These are phyloP conservation scores for Pseudozyma pruni DNA, from an alignment of 1,284 basidiomycete genomes.

Conservation along the genomic window DNA sequence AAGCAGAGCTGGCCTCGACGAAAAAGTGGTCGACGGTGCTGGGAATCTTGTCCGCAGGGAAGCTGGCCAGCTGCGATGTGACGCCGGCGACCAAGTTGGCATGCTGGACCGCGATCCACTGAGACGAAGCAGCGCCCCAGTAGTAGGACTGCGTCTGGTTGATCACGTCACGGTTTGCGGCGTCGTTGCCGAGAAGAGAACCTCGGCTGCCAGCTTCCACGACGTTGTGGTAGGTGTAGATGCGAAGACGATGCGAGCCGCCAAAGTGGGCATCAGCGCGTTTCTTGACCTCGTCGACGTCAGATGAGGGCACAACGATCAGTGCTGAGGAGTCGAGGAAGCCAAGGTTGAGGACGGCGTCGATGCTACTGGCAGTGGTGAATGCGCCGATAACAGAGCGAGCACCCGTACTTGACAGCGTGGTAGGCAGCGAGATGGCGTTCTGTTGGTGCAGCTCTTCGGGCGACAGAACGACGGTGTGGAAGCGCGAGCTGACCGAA, in stretches of 20 bases:
- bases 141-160: constrained; percentile 49
- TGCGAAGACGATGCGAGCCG: constrained; percentile 37
- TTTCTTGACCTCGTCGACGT: constrained; percentile 24
- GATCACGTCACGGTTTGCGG: constrained; percentile 18
- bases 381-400: constrained; percentile 37
- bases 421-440: constrained; percentile 18
- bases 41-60: constrained; percentile 61
- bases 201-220: constrained; percentile 34
- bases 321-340: constrained; percentile 44
- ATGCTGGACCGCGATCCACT: constrained; percentile 54
- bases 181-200: constrained; percentile 13
- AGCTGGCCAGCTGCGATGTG: constrained; percentile 56
- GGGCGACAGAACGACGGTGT: constrained; percentile 41
- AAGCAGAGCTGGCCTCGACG: constrained; percentile 28
- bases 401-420: constrained; percentile 22
- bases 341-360: constrained; percentile 23
- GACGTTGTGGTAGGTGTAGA: constrained; percentile 39
- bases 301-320: constrained; percentile 38
- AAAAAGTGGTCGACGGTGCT: constrained; percentile 47
- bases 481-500: constrained; percentile 35
- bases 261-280: constrained; percentile 20
- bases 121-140: constrained; percentile 42
- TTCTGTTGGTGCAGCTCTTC: constrained; percentile 11
- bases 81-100: constrained; percentile 53
- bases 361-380: constrained; percentile 43